Conservation (phyloP, 176 grass and related monocot species). For the Tillandsia fasciculata region DNA sequence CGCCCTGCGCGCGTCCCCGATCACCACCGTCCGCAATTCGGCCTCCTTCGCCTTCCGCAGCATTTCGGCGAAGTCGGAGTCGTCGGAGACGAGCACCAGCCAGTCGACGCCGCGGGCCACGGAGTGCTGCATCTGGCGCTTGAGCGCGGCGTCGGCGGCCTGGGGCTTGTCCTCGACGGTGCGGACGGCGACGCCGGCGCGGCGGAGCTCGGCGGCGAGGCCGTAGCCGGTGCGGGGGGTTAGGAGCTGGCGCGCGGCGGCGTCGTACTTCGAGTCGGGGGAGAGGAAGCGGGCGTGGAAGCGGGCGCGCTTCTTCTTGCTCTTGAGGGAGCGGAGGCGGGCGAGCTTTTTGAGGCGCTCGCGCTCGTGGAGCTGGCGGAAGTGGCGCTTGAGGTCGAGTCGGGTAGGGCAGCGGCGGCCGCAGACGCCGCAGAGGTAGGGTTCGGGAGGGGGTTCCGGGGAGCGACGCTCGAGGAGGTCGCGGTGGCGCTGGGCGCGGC, state of each 20-base stretch:
- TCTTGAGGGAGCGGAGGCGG: constrained; percentile 80
- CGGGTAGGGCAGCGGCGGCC: constrained; percentile 80
- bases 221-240: constrained; percentile 69
- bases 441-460: constrained; percentile 27
- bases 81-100: constrained; percentile 75
- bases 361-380: constrained; percentile 87
- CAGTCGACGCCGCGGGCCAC: constrained; percentile 69
- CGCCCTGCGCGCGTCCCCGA: constrained; percentile 51
- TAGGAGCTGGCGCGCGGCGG: constrained; percentile 60
- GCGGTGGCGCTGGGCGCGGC: constrained; percentile 46
- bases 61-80: constrained; percentile 76
- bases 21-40: constrained; percentile 59
- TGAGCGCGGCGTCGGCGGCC: constrained; percentile 80
- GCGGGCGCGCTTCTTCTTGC: constrained; percentile 73
- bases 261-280: constrained; percentile 77
- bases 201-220: constrained; percentile 70
- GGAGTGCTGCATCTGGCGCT: constrained; percentile 62
- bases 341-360: constrained; percentile 90
- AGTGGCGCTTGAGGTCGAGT: constrained; percentile 75
- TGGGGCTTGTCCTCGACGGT: constrained; percentile 80
- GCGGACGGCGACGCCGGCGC: constrained; percentile 69
- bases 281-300: constrained; percentile 66
- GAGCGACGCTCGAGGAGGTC: constrained; percentile 65
- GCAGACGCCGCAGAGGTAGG: constrained; percentile 73
- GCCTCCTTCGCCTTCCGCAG: constrained; percentile 55